Base-by-base conservation (phyloP, 495 filamentous ascomycete genomes). In the Hypoxylon fuscum region DNA sequence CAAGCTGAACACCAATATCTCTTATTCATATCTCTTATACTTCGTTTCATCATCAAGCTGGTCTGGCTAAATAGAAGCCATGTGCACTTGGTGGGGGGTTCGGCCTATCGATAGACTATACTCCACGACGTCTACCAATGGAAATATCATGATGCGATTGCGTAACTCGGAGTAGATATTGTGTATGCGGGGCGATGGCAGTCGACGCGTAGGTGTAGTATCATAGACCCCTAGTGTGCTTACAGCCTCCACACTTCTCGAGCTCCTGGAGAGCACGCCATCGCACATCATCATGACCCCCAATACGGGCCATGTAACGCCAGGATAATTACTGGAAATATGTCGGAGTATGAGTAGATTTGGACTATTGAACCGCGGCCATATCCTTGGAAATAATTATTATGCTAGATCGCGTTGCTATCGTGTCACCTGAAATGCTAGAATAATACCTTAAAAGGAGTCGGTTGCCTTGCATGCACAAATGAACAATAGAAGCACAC, bases 181-280 rank as follows among this genome's bases (percentile, higher is more conserved):
- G 35, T 62, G 57, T 62, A 50, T 66, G 46, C 41, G 58, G 51
- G 42, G 53, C 34, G 21, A 45, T 9, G 14, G 21, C 7, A 17
- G 20, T 42, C 27, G 42, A 59, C 59, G 54, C 42, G 48, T 49
- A 14, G 12, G 8, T 20, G 20, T 22, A n/a, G n/a, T n/a, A n/a
- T n/a, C n/a, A n/a, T n/a, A n/a, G n/a, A n/a, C n/a, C n/a, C n/a
- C n/a, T n/a, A 35, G 31, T 41, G 40, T 31, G 23, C 18, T 3
- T 35, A 10, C 34, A 20, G 11, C 32, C 44, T 51, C 56, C 44
- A 11, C 44, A 46, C 29, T 12, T 20, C 41, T 47, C 31, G 29
- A 55, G 41, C 42, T n/a, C 15, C 45, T 25, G 34, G 32, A 52
- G 67, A 78, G 73, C 76, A 78, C 75, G 75, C 66, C 69, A 78